These are phyloP conservation scores for Luvunga scandens DNA, from an alignment of 345 rosid genomes.

Conservation along the genomic window DNA sequence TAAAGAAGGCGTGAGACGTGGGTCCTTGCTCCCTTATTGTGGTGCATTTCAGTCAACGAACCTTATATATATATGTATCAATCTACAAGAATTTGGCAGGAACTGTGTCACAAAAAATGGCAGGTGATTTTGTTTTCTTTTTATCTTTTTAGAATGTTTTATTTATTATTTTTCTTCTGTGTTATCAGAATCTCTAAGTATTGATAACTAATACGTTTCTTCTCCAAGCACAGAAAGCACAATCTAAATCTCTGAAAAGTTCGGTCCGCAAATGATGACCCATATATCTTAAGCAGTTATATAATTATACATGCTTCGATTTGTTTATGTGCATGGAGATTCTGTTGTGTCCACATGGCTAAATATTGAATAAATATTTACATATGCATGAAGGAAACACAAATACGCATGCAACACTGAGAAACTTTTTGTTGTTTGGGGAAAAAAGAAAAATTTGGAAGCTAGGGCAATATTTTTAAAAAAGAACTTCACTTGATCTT, in stretches of 20 bases:
- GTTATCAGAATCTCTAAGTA: conserved; percentile 8
- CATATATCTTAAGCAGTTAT: background rate
- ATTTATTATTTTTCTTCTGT: conserved; percentile 13
- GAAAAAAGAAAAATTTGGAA: background rate
- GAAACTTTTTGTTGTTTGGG: background rate
- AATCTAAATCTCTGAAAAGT: conserved; percentile 37
- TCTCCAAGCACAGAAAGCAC: conserved; percentile 21
- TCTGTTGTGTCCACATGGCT: background rate
- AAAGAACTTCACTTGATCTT: background rate
- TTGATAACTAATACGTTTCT: background rate
- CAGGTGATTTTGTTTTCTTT: conserved; percentile 23
- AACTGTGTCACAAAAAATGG: conserved; percentile 38
- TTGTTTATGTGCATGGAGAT: background rate
- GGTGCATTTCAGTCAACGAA: conserved; percentile 47
- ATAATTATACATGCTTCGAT: background rate
- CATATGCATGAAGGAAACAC: background rate
- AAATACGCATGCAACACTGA: conserved; percentile 1
- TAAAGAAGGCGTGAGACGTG: conserved; percentile 52
- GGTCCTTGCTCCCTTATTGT: conserved; percentile 48
- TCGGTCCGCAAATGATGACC: conserved; percentile 30
- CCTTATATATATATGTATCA: conserved; percentile 25
- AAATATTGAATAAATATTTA: background rate
- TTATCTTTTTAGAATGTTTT: background rate
- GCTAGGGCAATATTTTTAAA: background rate
- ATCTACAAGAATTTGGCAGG: conserved; percentile 42